Conservation (phyloP, 768 basidiomycete species). For the Gautieria morchelliformis region DNA sequence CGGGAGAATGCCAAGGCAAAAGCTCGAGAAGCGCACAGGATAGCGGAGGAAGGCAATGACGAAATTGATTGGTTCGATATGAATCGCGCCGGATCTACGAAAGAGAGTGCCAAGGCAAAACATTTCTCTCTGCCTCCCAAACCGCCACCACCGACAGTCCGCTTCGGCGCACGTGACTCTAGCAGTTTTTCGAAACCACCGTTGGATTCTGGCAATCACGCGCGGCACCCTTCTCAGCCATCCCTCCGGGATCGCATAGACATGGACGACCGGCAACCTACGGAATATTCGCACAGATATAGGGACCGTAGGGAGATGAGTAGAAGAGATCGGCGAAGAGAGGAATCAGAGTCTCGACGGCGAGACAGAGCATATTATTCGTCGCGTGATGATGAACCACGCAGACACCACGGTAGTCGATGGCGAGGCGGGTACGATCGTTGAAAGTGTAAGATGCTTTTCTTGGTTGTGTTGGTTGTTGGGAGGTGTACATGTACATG, state of each 20-base stretch:
- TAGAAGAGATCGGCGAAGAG: not conserved
- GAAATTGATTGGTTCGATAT: constrained; percentile 50
- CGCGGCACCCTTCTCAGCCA: not conserved
- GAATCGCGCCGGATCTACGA: constrained; percentile 7
- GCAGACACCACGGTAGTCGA: not conserved
- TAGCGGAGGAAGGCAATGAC: constrained; percentile 39
- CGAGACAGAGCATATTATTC: not conserved
- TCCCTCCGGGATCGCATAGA: constrained; percentile 5
- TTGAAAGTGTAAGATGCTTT: not conserved
- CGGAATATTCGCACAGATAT: constrained; percentile 7
- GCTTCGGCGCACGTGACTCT: constrained; percentile 8
- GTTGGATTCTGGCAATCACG: not conserved
- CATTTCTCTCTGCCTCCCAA: constrained; percentile 15
- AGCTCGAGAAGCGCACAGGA: constrained; percentile 41
- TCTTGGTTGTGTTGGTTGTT: not conserved
- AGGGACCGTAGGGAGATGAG: not conserved
- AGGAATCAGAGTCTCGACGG: constrained; percentile 12
- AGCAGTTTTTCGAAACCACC: not conserved
- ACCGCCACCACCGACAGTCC: not conserved
- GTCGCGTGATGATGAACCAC: constrained; percentile 6
- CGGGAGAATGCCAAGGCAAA: constrained; percentile 49
- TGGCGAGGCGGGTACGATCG: constrained; percentile 7
- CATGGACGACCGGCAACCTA: constrained; percentile 12
- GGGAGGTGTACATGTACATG: not conserved
- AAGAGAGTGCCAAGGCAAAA: constrained; percentile 18